Evolutionary conservation across 768 basidiomycete species (phyloP), one percentile per base, ranked within the genome.

Genomic region (Leccinum pellstonianum): DNA sequence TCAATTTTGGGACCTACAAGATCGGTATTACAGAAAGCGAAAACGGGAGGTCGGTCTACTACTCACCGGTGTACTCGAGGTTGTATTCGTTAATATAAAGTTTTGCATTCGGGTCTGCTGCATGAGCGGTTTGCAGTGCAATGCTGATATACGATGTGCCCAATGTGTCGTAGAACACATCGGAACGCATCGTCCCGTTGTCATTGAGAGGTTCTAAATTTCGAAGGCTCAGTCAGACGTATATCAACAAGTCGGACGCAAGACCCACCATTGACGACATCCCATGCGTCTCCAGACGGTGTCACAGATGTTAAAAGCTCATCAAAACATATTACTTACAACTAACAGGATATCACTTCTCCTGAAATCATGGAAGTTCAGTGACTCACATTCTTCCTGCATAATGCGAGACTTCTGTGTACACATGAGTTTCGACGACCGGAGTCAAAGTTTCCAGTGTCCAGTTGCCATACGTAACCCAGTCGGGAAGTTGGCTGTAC

Each of bases 111-210:
- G 73, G 70, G 55, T 76, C 75, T 4, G 71, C 72, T 17, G 59
- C 66, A 48, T 62, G 67, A 21, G 75, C 75, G 2, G 64, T 58
- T 21, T 72, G 64, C 51, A 86, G 77, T n/a, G 85, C 85, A 46
- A 79, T 75, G 10, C 74, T 66, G 56, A 86, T 78, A 70, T 78
- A 86, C n/a, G 70, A 66, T 5, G 77, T 73, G n/a, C 80, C 79
- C 25, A 80, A 75, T 3, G 78, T 79, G 62, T 77, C 77, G 73
- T 76, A 84, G 75, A 85, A 87, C 15, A 86, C 77, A 55, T 79
- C 73, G 19, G 72, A 56, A 47, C 84, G 80, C 71, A 75, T 83
- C 9, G 82, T 83, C 19, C 86, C 85, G 63, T 86, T 77, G 33
- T 86, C 85, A 63, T 85, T 82, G 74, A 69, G 43, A 31, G 67